Percentiles rank a stretch among this genome's conserved stretches.
Evolutionary conservation across 768 basidiomycete species (phyloP).

Genomic region (Terana coerulea): DNA sequence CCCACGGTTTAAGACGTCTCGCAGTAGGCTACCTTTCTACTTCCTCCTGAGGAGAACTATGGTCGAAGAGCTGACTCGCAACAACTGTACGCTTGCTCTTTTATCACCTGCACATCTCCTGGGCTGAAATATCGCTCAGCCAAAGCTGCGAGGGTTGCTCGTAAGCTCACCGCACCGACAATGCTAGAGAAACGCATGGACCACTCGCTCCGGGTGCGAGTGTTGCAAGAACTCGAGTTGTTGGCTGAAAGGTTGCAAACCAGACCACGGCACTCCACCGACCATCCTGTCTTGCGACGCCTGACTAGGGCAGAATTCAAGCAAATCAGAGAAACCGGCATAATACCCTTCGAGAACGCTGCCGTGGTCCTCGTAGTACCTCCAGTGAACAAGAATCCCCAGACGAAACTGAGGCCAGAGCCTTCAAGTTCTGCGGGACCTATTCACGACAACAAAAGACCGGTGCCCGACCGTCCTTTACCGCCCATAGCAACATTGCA

Average conservation of each 20-base stretch:
- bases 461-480: conserved; percentile 8
- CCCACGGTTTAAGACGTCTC: conserved; percentile 45
- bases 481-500: conserved; percentile 29
- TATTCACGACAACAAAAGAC: neutral
- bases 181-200: conserved; percentile 47
- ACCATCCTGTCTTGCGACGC: conserved; percentile 48
- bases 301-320: conserved; percentile 63
- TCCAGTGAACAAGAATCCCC: conserved; percentile 53
- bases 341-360: conserved; percentile 48
- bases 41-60: too few species aligned
- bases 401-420: conserved; percentile 39
- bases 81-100: too few species aligned
- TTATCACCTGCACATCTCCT: too few species aligned
- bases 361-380: conserved; percentile 69
- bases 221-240: conserved; percentile 72
- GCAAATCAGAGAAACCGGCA: conserved; percentile 40
- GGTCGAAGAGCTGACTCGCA: too few species aligned
- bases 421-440: conserved; percentile 14
- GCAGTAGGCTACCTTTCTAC: neutral
- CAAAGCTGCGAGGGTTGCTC: too few species aligned
- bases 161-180: too few species aligned
- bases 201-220: conserved; percentile 66
- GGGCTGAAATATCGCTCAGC: too few species aligned
- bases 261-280: conserved; percentile 20
- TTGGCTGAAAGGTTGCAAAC: conserved; percentile 43